Conservation (phyloP, 441 rosid species). For the Macaranga tanarius region DNA sequence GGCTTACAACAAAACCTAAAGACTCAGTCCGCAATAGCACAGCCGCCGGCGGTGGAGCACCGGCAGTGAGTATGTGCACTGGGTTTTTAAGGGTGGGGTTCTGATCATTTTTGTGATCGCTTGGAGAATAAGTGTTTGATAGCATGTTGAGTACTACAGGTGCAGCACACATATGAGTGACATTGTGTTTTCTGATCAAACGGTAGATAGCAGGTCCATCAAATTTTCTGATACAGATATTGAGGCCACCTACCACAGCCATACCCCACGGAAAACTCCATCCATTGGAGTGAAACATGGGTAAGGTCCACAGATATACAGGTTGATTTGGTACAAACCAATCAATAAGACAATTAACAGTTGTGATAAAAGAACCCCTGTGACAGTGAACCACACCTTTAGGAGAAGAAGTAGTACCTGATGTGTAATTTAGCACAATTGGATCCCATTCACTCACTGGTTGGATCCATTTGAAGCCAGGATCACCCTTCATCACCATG, state of each 20-base stretch:
- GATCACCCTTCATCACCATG: constrained; percentile 32
- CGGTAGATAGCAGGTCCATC: constrained; percentile 41
- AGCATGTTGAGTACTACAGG: constrained; percentile 76
- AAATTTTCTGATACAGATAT: constrained; percentile 60
- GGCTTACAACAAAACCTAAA: constrained; percentile 56
- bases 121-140: constrained; percentile 20
- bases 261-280: constrained; percentile 74
- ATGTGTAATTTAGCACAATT: constrained; percentile 37
- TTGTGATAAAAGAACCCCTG: constrained; percentile 44
- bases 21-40: constrained; percentile 60
- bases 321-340: constrained; percentile 67
- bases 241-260: constrained; percentile 69
- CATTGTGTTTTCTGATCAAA: constrained; percentile 45
- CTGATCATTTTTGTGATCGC: too few species aligned
- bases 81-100: constrained; percentile 36
- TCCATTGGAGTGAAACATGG: constrained; percentile 73
- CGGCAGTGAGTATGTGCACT: constrained; percentile 59
- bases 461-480: constrained; percentile 33
- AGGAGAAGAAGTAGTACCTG: constrained; percentile 73
- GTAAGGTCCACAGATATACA: constrained; percentile 67
- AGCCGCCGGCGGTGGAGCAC: constrained; percentile 72
- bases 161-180: constrained; percentile 81
- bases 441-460: constrained; percentile 35
- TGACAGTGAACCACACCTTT: constrained; percentile 78
- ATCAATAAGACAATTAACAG: constrained; percentile 46